A percentile compares a stretch with the other conserved stretches of the same genome.
Conservation (phyloP, 257 asterid genomes). For the Mitragyna speciosa region DNA sequence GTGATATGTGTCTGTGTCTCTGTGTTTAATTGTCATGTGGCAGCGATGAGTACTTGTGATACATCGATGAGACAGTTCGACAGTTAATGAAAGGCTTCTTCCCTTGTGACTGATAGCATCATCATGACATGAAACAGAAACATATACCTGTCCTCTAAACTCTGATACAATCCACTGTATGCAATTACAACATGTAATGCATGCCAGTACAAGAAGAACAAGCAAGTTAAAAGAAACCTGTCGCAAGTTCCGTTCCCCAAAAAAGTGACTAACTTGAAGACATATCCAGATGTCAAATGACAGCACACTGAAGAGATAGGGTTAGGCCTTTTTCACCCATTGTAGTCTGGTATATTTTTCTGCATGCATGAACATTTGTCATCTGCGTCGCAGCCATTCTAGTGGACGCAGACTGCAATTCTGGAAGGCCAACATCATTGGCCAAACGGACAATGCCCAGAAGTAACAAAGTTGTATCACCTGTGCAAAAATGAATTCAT, state of each 20-base stretch:
- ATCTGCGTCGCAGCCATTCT: not conserved
- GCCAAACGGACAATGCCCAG: not conserved
- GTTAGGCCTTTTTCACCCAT: not conserved
- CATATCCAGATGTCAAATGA: conserved; percentile 1
- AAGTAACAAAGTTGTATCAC: not conserved
- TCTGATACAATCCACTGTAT: not conserved
- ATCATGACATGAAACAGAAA: too few relatives aligned
- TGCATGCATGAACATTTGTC: too few relatives aligned
- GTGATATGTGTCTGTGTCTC: too few relatives aligned
- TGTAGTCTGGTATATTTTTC: too few relatives aligned
- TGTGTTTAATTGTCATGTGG: not conserved
- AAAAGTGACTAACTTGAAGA: not conserved
- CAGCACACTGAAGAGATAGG: not conserved
- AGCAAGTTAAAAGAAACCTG: not conserved
- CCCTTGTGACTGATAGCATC: not conserved
- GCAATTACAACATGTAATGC: not conserved
- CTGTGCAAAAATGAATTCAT: too few relatives aligned
- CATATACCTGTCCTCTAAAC: not conserved
- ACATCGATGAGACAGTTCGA: conserved; percentile 16
- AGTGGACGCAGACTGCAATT: not conserved
- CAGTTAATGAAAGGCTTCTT: not conserved
- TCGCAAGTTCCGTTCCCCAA: not conserved
- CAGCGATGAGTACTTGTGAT: not conserved
- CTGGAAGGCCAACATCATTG: not conserved
- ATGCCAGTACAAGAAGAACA: not conserved